phyloP scores from a whole-genome alignment of 1,284 basidiomycete species.

The Boletus smithii region DNA sequence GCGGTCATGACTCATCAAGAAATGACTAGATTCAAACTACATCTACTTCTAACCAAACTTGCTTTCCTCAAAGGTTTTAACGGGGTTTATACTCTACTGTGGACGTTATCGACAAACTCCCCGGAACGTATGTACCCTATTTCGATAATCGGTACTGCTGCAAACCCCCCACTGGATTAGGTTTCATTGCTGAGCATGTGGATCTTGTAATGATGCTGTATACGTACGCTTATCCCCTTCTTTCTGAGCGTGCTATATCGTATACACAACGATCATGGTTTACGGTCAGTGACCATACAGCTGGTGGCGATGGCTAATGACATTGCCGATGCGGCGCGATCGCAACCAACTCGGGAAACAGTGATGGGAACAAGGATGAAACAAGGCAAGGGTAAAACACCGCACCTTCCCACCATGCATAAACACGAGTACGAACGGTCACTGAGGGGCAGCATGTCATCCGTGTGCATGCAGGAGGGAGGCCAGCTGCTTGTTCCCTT shows the following conservation, averaged over 20 bases:
- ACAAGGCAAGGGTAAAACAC: slow-evolving; percentile 19
- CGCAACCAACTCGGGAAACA: slow-evolving; percentile 7
- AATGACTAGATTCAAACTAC: slow-evolving; percentile 43
- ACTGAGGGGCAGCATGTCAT: slow-evolving; percentile 11
- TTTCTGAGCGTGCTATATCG: slow-evolving; percentile 4
- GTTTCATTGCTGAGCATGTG: slow-evolving; percentile 60
- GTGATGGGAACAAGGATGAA: slow-evolving; percentile 9
- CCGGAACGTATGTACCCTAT: slow-evolving; percentile 61
- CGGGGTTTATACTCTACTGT: slow-evolving; percentile 46
- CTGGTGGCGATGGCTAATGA: slow-evolving; percentile 5
- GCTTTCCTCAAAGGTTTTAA: slow-evolving; percentile 71
- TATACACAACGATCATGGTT: slow-evolving; percentile 33
- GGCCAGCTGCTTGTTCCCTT: too few relatives aligned
- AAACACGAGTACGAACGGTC: slow-evolving; percentile 9
- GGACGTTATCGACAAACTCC: slow-evolving; percentile 52
- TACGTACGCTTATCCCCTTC: slow-evolving; percentile 43
- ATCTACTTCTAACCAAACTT: slow-evolving; percentile 54
- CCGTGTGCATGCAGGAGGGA: slow-evolving; percentile 17
- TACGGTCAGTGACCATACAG: slow-evolving; percentile 33
- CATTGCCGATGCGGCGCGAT: slow-evolving; percentile 5
- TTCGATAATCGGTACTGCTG: slow-evolving; percentile 53
- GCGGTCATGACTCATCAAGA: slow-evolving; percentile 66
- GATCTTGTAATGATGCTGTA: slow-evolving; percentile 53
- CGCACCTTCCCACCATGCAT: slow-evolving; percentile 23
- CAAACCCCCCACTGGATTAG: slow-evolving; percentile 70